Base-by-base conservation (phyloP, 768 basidiomycete species). In the Tricholoma flavovirens region DNA sequence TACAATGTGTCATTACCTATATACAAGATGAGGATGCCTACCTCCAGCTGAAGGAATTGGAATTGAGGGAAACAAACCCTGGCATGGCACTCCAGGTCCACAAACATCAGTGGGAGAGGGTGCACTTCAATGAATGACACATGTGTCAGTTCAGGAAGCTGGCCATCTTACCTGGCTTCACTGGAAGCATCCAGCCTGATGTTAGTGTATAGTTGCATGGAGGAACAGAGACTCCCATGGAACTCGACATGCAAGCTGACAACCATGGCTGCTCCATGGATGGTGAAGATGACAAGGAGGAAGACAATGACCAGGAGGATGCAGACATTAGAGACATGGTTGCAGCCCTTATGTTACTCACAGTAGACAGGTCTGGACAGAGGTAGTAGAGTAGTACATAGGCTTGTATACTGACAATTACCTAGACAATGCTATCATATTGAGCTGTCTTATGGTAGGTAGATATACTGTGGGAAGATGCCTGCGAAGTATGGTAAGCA, bases 11-110 rank as follows among this genome's bases (percentile, higher is more conserved):
- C n/a, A n/a, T n/a, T n/a, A n/a, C n/a, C n/a, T n/a, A n/a, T n/a
- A n/a, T n/a, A n/a, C n/a, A n/a, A n/a, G n/a, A n/a, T 51, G 55
- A 60, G 15, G 22, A 54, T 22, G n/a, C 22, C 1, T 54, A 22
- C 19, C 33, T 54, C 21, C 50, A 45, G 38, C 6, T 14, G 29
- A 35, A 29, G 36, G 46, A 55, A 29, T 17, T 12, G 1, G 48
- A 17, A 21, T 17, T 55, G 15, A n/a, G 30, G n/a, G 9, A 48
- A 21, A 26, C 2, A 21, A 32, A 29, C 30, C 24, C 26, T 6
- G 24, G 26, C 12, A 21, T 49, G 10, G 48, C 48, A 29, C 22
- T 21, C 19, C 55, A 56, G 29, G 33, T 56, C 4, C 15, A 3
- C 7, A 36, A 29, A n/a, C 38, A 56, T 8, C 5, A 38, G 9